Conservation (phyloP, 805 yeast species). For the Wickerhamomyces silvicola region DNA sequence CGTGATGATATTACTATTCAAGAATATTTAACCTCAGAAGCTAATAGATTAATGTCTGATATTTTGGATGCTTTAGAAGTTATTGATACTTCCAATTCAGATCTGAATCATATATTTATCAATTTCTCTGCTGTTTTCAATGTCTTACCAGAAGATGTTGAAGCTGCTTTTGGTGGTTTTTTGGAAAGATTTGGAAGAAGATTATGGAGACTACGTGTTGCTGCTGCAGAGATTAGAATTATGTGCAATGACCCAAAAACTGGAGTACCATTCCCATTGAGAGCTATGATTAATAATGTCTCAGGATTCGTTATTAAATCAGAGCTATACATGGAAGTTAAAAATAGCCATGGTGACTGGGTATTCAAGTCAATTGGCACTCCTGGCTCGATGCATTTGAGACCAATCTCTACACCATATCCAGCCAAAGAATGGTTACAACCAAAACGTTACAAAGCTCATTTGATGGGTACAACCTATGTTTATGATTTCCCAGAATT, state of each 20-base stretch:
- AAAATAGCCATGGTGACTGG: constrained; percentile 92
- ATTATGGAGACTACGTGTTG: constrained; percentile 92
- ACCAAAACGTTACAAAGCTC: constrained; percentile 98
- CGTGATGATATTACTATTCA: constrained; percentile 89
- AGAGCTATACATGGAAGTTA: constrained; percentile 90
- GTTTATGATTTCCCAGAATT: constrained; percentile 98
- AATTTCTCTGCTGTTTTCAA: constrained; percentile 95
- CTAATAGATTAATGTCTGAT: constrained; percentile 92
- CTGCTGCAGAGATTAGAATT: constrained; percentile 96
- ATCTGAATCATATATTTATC: constrained; percentile 93
- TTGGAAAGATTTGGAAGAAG: constrained; percentile 96
- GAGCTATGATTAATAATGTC: constrained; percentile 94
- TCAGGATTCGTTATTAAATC: constrained; percentile 96
- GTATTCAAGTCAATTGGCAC: constrained; percentile 91
- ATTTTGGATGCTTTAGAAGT: constrained; percentile 92
- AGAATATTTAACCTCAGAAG: constrained; percentile 93
- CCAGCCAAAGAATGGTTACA: constrained; percentile 97
- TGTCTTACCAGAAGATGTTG: constrained; percentile 91
- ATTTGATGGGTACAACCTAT: constrained; percentile 95
- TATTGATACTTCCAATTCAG: constrained; percentile 90
- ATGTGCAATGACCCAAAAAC: constrained; percentile 86
- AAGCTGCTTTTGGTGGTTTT: constrained; percentile 96
- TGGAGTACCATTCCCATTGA: constrained; percentile 88
- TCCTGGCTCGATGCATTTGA: constrained; percentile 96
- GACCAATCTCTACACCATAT: constrained; percentile 93